Evolutionary conservation across 2,329 filamentous ascomycete genomes (phyloP), one percentile per base, ranked within the genome.

Genomic region (Didymella lethalis): DNA sequence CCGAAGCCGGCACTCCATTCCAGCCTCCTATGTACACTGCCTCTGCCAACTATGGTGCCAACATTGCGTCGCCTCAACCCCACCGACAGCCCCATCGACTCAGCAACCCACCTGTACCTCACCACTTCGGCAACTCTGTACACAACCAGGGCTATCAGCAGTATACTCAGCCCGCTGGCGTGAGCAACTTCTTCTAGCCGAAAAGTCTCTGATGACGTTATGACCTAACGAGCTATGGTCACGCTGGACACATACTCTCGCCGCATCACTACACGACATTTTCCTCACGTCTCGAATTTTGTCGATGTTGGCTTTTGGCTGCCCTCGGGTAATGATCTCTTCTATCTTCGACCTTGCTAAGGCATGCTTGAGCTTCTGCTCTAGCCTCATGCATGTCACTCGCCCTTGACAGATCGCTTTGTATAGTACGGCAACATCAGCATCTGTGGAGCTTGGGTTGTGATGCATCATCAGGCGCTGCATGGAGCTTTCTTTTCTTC

Each of bases 171-270:
- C 11, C 75, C 74, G 26, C 75, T 81, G 65, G 69, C 26, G 71
- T 79, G 40, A 81, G 81, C 0, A 81, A 71, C 8, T 81, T 83
- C 61, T 69, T 84, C 58, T 85, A 66, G 48, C 50, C 63, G 56
- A 59, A 57, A 57, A 12, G 62, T 53, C 50, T 49, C 54, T 67
- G 63, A 85, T 68, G 83, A 84, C 67, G 76, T 80, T 61, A 79
- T 78, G 63, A 83, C 80, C 62, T 84, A 14, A 80, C 83, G 55
- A 85, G 82, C 70, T 81, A 85, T 71, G 72, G 70, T 70, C 60
- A 55, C 63, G 44, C 63, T 69, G 61, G 62, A 60, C 47, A 61
- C 48, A 48, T 62, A 46, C 45, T 59, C 50, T 54, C 48, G 60
- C 62, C 58, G 59, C 55, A 67, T 68, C 59, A 57, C 49, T 64